phyloP scores from a whole-genome alignment of 2,329 filamentous ascomycete species.

The Penicillium nordicum region DNA sequence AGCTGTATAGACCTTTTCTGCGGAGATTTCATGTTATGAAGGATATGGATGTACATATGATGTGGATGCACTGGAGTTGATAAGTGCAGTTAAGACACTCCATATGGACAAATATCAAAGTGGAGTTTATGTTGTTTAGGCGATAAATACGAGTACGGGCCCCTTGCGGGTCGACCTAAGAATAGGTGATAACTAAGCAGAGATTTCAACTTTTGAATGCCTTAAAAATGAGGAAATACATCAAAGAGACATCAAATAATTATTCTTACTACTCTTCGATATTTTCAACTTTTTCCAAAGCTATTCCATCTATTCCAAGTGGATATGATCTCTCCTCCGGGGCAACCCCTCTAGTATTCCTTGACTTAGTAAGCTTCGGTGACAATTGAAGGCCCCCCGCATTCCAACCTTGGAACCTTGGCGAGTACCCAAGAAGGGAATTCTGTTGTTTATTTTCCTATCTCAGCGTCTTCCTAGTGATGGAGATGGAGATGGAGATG shows the following conservation, averaged over 20 bases:
- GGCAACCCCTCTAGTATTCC: no score
- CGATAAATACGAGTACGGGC: background rate
- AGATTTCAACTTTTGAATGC: background rate
- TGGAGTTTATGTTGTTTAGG: background rate
- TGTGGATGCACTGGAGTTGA: background rate
- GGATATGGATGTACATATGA: background rate
- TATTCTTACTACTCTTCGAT: background rate
- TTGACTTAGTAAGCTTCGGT: background rate
- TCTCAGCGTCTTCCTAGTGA: background rate
- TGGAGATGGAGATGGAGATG: background rate
- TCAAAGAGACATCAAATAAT: background rate
- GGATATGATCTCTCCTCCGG: background rate
- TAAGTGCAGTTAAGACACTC: no score
- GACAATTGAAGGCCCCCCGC: background rate
- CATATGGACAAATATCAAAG: no score
- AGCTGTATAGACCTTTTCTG: background rate
- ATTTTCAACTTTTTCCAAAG: background rate
- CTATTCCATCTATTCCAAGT: no score
- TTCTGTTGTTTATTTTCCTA: conserved; percentile 8
- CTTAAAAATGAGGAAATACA: no score
- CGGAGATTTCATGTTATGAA: no score
- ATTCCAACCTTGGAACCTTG: background rate
- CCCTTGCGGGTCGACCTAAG: background rate
- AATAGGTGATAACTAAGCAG: no score
- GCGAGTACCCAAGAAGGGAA: background rate